A percentile compares a stretch with the other conserved stretches of the same genome.
These are phyloP conservation scores for Sporisorium exsertum DNA, from an alignment of 1,284 basidiomycete species.

Conservation along the genomic window DNA sequence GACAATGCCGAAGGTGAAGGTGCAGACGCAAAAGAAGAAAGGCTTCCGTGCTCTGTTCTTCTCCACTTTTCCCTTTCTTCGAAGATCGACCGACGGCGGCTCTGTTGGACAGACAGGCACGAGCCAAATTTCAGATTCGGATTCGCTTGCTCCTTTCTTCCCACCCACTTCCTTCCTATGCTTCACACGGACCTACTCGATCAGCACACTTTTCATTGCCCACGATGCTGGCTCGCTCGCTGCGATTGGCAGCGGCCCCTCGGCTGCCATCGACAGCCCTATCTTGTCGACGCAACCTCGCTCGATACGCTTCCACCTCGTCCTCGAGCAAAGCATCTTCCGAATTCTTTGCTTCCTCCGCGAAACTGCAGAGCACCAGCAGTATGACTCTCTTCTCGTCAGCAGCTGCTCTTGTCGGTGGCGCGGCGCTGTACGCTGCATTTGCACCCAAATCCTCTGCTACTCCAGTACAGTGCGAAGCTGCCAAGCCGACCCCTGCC, in stretches of 20 bases:
- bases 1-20: not conserved
- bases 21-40: not conserved
- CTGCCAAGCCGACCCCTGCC: conserved; percentile 36
- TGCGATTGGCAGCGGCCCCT: conserved; percentile 28
- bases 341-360: conserved; percentile 13
- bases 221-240: conserved; percentile 31
- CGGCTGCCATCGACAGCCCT: conserved; percentile 11
- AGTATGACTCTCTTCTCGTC: conserved; percentile 14
- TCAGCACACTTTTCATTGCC: not conserved
- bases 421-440: conserved; percentile 19
- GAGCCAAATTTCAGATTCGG: too few relatives aligned
- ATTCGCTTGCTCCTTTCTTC: conserved; percentile 3
- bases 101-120: too few relatives aligned
- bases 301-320: conserved; percentile 22
- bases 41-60: not conserved
- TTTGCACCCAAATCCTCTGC: conserved; percentile 8
- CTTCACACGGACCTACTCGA: not conserved
- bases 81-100: too few relatives aligned
- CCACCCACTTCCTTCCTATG: not conserved
- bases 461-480: conserved; percentile 29
- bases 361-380: conserved; percentile 5
- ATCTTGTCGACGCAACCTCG: conserved; percentile 10
- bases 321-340: conserved; percentile 10
- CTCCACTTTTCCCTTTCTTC: too few relatives aligned
- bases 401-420: conserved; percentile 22